Evolutionary conservation across 139 green algal genomes (phyloP).

Genomic region (Mesotaenium endlicherianum): DNA sequence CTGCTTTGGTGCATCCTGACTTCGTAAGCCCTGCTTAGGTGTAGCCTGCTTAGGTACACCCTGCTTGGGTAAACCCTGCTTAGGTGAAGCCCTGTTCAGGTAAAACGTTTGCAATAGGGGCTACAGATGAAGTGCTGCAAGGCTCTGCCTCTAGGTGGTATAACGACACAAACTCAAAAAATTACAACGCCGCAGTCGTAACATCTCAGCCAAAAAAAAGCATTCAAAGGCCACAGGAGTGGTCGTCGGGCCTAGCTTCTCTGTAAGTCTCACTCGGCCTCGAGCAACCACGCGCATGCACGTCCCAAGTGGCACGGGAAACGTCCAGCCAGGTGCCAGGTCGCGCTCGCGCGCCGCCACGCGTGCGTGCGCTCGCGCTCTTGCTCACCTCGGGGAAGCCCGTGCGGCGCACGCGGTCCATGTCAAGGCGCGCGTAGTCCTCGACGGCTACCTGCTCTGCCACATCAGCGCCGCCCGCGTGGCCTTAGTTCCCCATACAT

Average conservation of each 20-base stretch:
- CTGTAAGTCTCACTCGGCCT: background rate
- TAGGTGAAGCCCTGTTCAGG: too few relatives aligned
- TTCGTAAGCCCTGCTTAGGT: too few relatives aligned
- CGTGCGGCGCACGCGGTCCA: conserved; percentile 16
- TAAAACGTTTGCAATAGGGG: too few relatives aligned
- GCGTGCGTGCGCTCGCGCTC: too few relatives aligned
- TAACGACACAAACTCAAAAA: too few relatives aligned
- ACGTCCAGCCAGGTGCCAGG: background rate
- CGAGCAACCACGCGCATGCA: background rate
- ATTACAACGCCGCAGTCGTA: background rate
- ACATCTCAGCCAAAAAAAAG: background rate
- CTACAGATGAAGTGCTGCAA: too few relatives aligned
- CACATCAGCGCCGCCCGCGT: background rate
- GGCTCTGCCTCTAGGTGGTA: too few relatives aligned
- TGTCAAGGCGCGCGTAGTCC: conserved; percentile 14
- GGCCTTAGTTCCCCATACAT: background rate
- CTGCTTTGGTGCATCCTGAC: too few relatives aligned
- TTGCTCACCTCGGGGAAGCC: conserved; percentile 63
- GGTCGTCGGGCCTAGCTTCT: background rate
- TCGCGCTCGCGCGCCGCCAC: too few relatives aligned
- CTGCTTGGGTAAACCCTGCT: too few relatives aligned
- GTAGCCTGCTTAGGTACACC: too few relatives aligned
- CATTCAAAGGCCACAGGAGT: background rate
- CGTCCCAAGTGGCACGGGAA: background rate
- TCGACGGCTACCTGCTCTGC: conserved; percentile 2